These are phyloP conservation scores for Ilyonectria robusta DNA, from an alignment of 2,329 filamentous ascomycete species.

Conservation along the genomic window DNA sequence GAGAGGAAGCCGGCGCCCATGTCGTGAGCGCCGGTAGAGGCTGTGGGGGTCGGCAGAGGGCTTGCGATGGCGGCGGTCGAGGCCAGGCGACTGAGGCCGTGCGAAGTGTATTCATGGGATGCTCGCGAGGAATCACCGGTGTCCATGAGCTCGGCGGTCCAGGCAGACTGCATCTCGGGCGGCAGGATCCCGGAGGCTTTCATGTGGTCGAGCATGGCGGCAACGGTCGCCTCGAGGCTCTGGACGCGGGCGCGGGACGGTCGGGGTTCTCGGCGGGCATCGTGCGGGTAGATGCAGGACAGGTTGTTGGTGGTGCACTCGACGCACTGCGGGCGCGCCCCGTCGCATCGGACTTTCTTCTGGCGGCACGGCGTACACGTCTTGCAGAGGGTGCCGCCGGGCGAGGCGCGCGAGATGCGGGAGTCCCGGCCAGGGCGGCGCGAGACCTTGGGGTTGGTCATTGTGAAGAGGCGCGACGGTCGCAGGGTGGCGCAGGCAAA, in stretches of 20 bases:
- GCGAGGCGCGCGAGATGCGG: constrained; percentile 38
- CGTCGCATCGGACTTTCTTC: constrained; percentile 55
- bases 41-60: constrained; percentile 46
- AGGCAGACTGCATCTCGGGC: constrained; percentile 45
- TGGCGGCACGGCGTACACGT: constrained; percentile 54
- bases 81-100: constrained; percentile 47
- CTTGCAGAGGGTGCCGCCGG: constrained; percentile 50
- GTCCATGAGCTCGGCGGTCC: constrained; percentile 49
- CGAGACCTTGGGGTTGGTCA: constrained; percentile 44
- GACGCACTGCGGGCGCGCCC: constrained; percentile 50
- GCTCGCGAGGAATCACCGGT: constrained; percentile 35
- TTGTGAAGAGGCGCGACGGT: constrained; percentile 26
- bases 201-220: constrained; percentile 52
- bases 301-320: constrained; percentile 49
- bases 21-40: constrained; percentile 43
- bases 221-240: constrained; percentile 49
- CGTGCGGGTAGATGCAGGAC: constrained; percentile 52
- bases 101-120: constrained; percentile 45
- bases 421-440: constrained; percentile 42
- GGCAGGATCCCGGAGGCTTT: constrained; percentile 49
- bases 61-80: constrained; percentile 49
- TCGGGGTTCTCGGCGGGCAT: constrained; percentile 51
- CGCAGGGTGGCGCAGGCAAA: constrained; percentile 20
- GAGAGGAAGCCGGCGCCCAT: constrained; percentile 48
- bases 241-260: constrained; percentile 51